These are phyloP conservation scores for Microstroma glucosiphilum DNA, from an alignment of 1,284 basidiomycete genomes.

Conservation along the genomic window DNA sequence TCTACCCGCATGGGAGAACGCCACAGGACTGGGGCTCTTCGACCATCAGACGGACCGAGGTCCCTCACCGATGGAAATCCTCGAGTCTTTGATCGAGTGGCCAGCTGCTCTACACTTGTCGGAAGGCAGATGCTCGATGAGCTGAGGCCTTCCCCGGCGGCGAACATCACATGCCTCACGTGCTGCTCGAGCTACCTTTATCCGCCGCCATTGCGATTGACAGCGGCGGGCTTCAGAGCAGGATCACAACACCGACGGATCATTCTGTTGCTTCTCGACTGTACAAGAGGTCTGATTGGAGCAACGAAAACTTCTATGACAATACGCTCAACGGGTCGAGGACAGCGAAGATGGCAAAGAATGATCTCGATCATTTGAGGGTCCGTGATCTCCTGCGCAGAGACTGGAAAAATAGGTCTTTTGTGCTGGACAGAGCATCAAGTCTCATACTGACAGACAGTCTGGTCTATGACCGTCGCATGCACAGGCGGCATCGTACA, in stretches of 20 bases:
- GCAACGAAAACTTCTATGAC: slow-evolving; percentile 20
- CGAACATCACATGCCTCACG: slow-evolving; percentile 40
- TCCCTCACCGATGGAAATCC: slow-evolving; percentile 34
- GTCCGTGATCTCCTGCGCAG: slow-evolving; percentile 47
- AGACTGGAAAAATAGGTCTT: slow-evolving; percentile 46
- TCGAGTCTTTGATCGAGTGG: slow-evolving; percentile 39
- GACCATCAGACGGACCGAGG: slow-evolving; percentile 51
- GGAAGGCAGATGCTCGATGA: slow-evolving; percentile 41
- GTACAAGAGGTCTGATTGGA: slow-evolving; percentile 27
- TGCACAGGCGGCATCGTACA: slow-evolving; percentile 16
- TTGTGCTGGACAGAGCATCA: slow-evolving; percentile 14
- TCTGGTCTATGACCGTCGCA: slow-evolving; percentile 1
- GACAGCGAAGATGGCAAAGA: slow-evolving; percentile 40
- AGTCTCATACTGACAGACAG: neutral
- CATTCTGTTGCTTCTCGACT: slow-evolving; percentile 17
- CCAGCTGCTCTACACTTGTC: slow-evolving; percentile 48
- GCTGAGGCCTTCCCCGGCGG: slow-evolving; percentile 23
- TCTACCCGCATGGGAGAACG: slow-evolving; percentile 38
- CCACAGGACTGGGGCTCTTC: slow-evolving; percentile 38
- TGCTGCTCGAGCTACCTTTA: slow-evolving; percentile 40
- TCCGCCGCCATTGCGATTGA: slow-evolving; percentile 43
- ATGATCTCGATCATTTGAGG: slow-evolving; percentile 40
- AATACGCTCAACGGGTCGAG: slow-evolving; percentile 41
- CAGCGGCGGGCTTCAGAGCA: slow-evolving; percentile 34
- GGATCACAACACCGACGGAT: slow-evolving; percentile 23